Conservation (phyloP, 805 yeast genomes). For the Zygosaccharomyces siamensis region DNA sequence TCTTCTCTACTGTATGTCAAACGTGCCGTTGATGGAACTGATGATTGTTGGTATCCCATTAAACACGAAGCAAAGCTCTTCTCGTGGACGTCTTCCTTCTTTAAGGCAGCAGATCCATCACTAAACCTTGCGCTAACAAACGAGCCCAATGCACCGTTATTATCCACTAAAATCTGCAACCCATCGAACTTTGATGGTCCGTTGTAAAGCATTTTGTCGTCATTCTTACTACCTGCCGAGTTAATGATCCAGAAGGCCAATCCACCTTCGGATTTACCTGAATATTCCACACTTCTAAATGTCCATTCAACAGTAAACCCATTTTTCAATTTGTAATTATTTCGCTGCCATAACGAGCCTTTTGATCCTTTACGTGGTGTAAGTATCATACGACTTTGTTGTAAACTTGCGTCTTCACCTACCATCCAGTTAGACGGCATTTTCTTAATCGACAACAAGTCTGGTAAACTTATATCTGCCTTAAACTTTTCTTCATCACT, state of each 20-base stretch:
- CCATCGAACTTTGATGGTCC: conserved; percentile 63
- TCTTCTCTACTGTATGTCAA: conserved; percentile 48
- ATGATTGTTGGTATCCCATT: conserved; percentile 58
- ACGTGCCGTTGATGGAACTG: conserved; percentile 67
- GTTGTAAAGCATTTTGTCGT: conserved; percentile 40
- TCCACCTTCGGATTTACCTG: conserved; percentile 51
- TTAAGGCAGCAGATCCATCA: conserved; percentile 47
- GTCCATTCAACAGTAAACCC: conserved; percentile 58
- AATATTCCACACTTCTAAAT: conserved; percentile 54
- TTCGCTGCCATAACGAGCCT: conserved; percentile 46
- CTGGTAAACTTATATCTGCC: conserved; percentile 37
- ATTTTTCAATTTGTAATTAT: conserved; percentile 30
- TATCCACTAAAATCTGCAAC: conserved; percentile 54
- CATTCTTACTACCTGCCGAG: conserved; percentile 8
- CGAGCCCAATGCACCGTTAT: conserved; percentile 42
- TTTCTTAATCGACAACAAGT: conserved; percentile 33
- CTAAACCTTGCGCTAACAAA: conserved; percentile 55
- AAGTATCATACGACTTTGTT: conserved; percentile 50
- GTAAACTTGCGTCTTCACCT: conserved; percentile 38
- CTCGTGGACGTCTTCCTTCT: conserved; percentile 25
- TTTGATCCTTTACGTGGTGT: conserved; percentile 40
- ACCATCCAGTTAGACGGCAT: conserved; percentile 37
- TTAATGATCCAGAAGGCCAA: conserved; percentile 54
- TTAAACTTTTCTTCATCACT: conserved; percentile 25
- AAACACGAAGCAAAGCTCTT: conserved; percentile 51